Conservation (phyloP, 768 basidiomycete species). For the Wakefieldia striispora region DNA sequence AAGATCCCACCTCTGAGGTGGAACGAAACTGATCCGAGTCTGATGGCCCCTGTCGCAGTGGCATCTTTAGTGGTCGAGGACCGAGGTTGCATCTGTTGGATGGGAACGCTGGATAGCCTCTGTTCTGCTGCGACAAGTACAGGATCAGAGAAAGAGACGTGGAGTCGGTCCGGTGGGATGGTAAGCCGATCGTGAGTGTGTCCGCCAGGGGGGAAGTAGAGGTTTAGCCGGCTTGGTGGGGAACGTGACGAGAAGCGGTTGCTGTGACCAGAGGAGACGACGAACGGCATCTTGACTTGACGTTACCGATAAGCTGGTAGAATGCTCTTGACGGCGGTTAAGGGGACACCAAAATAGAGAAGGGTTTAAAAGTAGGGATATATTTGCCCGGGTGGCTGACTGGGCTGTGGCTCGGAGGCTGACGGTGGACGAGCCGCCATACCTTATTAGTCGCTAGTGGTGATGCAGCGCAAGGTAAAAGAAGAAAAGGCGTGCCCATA, state of each 20-base stretch:
- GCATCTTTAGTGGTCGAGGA: neutral
- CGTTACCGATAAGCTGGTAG: neutral
- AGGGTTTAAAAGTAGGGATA: too few relatives aligned
- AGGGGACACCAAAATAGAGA: neutral
- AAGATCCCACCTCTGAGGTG: neutral
- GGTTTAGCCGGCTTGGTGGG: neutral
- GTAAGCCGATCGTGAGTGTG: constrained; percentile 9
- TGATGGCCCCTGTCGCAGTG: neutral
- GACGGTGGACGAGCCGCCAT: neutral
- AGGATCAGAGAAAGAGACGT: constrained; percentile 22
- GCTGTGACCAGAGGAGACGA: constrained; percentile 4
- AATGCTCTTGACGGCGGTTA: constrained; percentile 1
- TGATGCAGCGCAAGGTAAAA: too few relatives aligned
- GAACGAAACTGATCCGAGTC: neutral
- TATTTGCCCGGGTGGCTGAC: constrained; percentile 7
- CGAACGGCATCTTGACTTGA: constrained; percentile 10
- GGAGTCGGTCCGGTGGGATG: constrained; percentile 15
- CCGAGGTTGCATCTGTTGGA: neutral
- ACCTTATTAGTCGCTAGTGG: too few relatives aligned
- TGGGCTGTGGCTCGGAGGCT: constrained; percentile 6
- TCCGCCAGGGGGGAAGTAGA: constrained; percentile 15
- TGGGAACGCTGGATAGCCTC: constrained; percentile 2
- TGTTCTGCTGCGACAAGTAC: constrained; percentile 20
- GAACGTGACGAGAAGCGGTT: neutral
- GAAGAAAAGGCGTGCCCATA: too few relatives aligned